Evolutionary conservation across 805 yeast species (phyloP), one percentile per base, ranked within the genome.

Genomic region (Wickerhamiella alocasiicola): DNA sequence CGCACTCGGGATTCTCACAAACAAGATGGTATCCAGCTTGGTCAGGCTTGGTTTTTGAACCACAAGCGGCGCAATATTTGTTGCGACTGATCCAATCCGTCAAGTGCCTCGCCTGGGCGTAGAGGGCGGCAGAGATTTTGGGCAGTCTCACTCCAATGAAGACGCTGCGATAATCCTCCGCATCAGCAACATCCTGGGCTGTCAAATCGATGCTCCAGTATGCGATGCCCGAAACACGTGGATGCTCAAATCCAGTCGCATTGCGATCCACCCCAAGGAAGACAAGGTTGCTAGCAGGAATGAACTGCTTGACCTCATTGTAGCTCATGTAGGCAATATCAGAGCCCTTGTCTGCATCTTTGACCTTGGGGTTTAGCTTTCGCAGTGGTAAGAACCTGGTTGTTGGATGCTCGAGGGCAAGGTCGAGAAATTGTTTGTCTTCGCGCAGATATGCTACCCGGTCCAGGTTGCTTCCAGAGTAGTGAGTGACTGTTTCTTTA

Each of bases 61-160:
- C 96, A 63, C 97, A 88, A 0, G 91, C 88, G 5, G 88, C 87
- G 55, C 97, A 88, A 59, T 69, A 79, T 43, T 67, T 65, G 53
- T 80, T 81, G 39, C 83, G 73, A 41, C 62, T 58, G 35, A 81
- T 64, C 95, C 96, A 88, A 58, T 87, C 94, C 41, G 85, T 54
- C 54, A 76, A 81, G 76, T 81, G 83, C 44, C 78, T 74, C 0
- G 82, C 88, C 54, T 87, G 91, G 2, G 94, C 78, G 48, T 73
- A 78, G 17, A 84, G 55, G 2, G 83, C 73, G 0, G 84, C 79
- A 12, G 12, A 7, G n/a, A 18, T 4, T 12, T n/a, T 17, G 26
- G 18, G 6, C 16, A 32, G 56, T 47, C 23, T 28, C 42, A n/a
- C 43, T 41, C 26, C 33, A 23, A 17, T 19, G 30, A 23, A 17